Base-by-base conservation (phyloP, 805 yeast species). In the Tetrapisispora namnaoensis region DNA sequence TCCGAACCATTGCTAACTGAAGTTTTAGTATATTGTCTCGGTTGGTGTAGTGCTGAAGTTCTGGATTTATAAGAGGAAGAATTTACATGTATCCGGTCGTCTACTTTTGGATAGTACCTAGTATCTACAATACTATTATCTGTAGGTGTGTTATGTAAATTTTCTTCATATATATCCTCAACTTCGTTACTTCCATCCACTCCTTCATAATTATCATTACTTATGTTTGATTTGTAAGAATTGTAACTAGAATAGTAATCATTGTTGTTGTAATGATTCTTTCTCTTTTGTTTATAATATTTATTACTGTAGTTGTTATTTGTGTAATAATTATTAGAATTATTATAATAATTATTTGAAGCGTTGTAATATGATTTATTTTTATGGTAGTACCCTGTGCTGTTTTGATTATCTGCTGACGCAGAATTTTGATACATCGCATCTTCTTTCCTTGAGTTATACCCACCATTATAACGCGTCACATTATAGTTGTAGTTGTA, bases 11-110 rank as follows among this genome's bases (percentile, higher is more conserved):
- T 24, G 28, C 4, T 24, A 24, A 24, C 28, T 38, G 41, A 8
- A 20, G 18, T 2, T 39, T 18, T 28, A 32, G 21, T 21, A 13
- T 28, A 17, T 16, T 8, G 16, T 27, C 21, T 40, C n/a, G 24
- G 43, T n/a, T 42, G 44, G 30, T 42, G 17, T 11, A 47, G 24
- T 16, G 47, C 16, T 20, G 44, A 42, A 21, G 51, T n/a, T 42
- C 46, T 36, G 24, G 46, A 42, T 20, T 14, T 30, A 13, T 46
- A 37, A 18, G 38, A 42, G 27, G 47, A 45, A 13, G 47, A 28
- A 17, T 34, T 17, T 22, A 41, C 27, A 24, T 36, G 36, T 34
- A 3, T 14, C 20, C 42, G 30, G 32, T 14, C 20, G 7, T 17
- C 21, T n/a, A 32, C 21, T 32, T 35, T 10, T 16, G 44, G 35